Conservation (phyloP, 352 stramenopile species). For the Globisporangium nodosum region DNA sequence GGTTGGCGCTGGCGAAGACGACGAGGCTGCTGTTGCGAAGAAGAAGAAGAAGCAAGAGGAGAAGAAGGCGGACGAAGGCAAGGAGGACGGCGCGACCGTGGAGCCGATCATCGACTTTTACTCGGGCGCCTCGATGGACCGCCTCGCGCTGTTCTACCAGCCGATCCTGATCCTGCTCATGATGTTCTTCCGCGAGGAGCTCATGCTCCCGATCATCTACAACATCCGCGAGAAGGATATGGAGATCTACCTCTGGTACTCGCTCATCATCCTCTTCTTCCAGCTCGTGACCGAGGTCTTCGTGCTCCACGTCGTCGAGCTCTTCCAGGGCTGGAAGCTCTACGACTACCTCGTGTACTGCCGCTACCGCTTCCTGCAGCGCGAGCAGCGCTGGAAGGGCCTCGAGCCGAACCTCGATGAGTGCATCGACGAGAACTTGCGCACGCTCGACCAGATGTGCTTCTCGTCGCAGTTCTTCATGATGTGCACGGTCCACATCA, state of each 20-base stretch:
- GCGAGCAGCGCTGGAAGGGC: slow-evolving; percentile 95
- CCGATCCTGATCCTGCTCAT: slow-evolving; percentile 94
- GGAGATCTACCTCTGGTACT: slow-evolving; percentile 96
- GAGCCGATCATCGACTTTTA: slow-evolving; percentile 96
- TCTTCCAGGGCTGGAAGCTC: slow-evolving; percentile 98
- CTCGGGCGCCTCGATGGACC: slow-evolving; percentile 88
- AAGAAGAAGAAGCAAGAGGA: slow-evolving; percentile 29
- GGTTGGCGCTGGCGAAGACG: slow-evolving; percentile 2
- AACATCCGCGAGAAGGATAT: slow-evolving; percentile 97
- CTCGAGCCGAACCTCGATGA: slow-evolving; percentile 95
- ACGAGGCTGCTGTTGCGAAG: slow-evolving; percentile 4
- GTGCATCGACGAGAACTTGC: slow-evolving; percentile 94
- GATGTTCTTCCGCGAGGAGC: slow-evolving; percentile 93
- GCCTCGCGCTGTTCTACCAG: slow-evolving; percentile 91
- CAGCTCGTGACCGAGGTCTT: slow-evolving; percentile 94
- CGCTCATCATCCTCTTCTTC: slow-evolving; percentile 93
- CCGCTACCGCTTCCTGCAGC: slow-evolving; percentile 93
- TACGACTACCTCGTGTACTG: slow-evolving; percentile 98
- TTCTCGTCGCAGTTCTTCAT: slow-evolving; percentile 98
- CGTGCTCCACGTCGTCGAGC: slow-evolving; percentile 93
- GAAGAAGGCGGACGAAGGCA: slow-evolving; percentile 35
- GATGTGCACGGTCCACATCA: slow-evolving; percentile 93
- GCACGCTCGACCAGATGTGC: slow-evolving; percentile 96
- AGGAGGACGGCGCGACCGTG: slow-evolving; percentile 88
- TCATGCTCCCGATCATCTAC: slow-evolving; percentile 92